phyloP scores from a whole-genome alignment of 2,329 filamentous ascomycete genomes.

The Daldinia sp. region DNA sequence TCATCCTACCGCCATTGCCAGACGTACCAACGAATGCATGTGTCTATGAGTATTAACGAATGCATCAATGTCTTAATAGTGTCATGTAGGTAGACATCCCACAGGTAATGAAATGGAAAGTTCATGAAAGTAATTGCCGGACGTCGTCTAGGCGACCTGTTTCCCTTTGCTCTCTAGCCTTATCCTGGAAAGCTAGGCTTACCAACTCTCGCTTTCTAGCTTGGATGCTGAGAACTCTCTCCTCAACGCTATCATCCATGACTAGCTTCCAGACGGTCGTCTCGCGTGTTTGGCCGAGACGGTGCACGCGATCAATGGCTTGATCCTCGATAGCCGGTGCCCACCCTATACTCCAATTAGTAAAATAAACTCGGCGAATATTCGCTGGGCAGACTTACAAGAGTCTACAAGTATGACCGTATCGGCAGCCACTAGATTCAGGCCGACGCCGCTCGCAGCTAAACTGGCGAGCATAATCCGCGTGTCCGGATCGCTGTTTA shows the following conservation, averaged over 20 bases:
- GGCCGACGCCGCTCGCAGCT: conserved; percentile 81
- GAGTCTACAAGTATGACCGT: conserved; percentile 84
- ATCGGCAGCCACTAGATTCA: conserved; percentile 87
- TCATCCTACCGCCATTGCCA: not conserved
- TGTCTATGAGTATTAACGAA: too few relatives aligned
- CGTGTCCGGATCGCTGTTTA: conserved; percentile 72
- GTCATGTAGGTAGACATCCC: not conserved
- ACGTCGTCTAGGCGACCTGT: conserved; percentile 54
- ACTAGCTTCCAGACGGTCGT: conserved; percentile 84
- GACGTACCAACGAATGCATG: too few relatives aligned
- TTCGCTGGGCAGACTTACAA: conserved; percentile 55
- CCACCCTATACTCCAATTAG: conserved; percentile 66
- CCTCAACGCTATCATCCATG: conserved; percentile 82
- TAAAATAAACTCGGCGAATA: not conserved
- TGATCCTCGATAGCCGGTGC: conserved; percentile 93
- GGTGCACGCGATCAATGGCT: conserved; percentile 86
- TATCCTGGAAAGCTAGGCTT: conserved; percentile 81
- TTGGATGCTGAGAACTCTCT: conserved; percentile 81
- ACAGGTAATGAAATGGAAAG: not conserved
- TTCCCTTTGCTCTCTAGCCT: conserved; percentile 60
- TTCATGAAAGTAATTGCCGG: conserved; percentile 53
- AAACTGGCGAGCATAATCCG: conserved; percentile 84
- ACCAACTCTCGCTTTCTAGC: conserved; percentile 81
- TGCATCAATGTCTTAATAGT: too few relatives aligned
- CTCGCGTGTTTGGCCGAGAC: conserved; percentile 80